Base-by-base conservation (phyloP, 805 yeast genomes). In the Myxozyma kluyveri region DNA sequence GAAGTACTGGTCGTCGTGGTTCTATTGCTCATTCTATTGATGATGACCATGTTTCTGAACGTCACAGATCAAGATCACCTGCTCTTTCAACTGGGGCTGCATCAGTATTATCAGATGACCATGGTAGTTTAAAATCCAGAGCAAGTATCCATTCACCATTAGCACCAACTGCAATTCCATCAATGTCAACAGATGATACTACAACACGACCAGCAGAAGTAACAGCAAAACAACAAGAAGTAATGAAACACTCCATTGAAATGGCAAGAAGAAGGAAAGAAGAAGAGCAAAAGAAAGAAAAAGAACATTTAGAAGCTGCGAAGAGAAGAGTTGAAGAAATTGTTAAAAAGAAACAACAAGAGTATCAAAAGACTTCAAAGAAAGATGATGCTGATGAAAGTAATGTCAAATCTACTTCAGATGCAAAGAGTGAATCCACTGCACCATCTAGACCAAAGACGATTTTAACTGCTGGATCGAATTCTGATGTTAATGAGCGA, bases 241-340 rank as follows among this genome's bases (percentile, higher is more conserved):
- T 56, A 22, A 71, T 71, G 75, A 53, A 57, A 22, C 55, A 54
- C 22, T 63, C 68, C 4, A 54, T 66, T 7, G 72, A 67, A 44
- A 62, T 60, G 37, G 72, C 71, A 2, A 55, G 65, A n/a, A 63
- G 57, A 47, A 61, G 71, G 12, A 67, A 68, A 48, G 71, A 67
- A 41, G 69, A 67, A 42, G 71, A 67, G 45, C 59, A 49, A 50
- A 53, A 55, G 12, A 45, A 43, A 23, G 71, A 68, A 47, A 54
- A 59, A 26, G 69, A 64, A 35, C 56, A 64, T 22, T 59, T 56
- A 26, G 66, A 60, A 47, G 63, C 62, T 1, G 65, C 65, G 5
- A 59, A 57, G 42, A 63, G 56, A 43, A 54, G 62, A 24, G 68
- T 69, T 1, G 70, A 65, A 41, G 68, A 62, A 41, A 45, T 67